phyloP scores from a whole-genome alignment of 257 asterid species.

The Anisodus tanguticus region DNA sequence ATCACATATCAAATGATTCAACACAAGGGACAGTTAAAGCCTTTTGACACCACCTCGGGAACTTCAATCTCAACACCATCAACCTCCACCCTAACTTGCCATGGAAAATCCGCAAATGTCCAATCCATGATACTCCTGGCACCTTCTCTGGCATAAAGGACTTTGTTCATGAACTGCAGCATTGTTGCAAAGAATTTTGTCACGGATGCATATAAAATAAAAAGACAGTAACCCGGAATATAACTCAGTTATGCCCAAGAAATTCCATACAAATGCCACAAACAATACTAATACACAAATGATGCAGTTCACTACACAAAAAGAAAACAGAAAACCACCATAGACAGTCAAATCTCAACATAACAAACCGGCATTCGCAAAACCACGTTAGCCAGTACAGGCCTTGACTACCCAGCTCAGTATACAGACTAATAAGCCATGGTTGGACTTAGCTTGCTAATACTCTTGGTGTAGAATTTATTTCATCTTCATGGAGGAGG shows the following conservation, averaged over 20 bases:
- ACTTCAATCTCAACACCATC: slow-evolving; percentile 94
- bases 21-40: background rate
- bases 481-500: slow-evolving; percentile 2
- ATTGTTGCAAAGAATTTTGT: slow-evolving; percentile 1
- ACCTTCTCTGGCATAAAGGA: slow-evolving; percentile 98
- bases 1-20: background rate
- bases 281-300: background rate
- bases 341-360: background rate
- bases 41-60: slow-evolving; percentile 76
- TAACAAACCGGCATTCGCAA: background rate
- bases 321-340: background rate
- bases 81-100: slow-evolving; percentile 94
- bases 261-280: background rate
- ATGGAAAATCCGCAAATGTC: slow-evolving; percentile 90
- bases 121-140: slow-evolving; percentile 94
- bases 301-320: slow-evolving; percentile 1
- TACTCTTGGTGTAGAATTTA: background rate
- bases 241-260: background rate
- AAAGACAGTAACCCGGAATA: background rate
- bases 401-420: background rate
- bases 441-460: background rate
- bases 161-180: slow-evolving; percentile 99
- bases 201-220: slow-evolving; percentile 1
- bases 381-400: slow-evolving; percentile 21
- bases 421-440: background rate